Conservation (phyloP, 176 grass and related monocot genomes). For the Canna indica region DNA sequence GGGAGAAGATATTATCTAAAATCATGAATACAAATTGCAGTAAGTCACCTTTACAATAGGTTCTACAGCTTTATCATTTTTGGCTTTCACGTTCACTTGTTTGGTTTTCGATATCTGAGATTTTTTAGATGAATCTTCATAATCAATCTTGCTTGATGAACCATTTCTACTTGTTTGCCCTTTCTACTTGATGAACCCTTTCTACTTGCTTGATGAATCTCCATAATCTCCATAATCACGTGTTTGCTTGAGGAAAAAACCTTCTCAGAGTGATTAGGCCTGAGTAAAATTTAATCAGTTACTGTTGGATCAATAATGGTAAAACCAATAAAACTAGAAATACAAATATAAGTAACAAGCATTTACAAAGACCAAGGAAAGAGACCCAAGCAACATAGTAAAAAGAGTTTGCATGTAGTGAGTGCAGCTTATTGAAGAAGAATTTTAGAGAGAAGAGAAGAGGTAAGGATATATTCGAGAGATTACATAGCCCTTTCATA, state of each 20-base stretch:
- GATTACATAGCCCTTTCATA: no score
- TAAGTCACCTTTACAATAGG: conserved; percentile 38
- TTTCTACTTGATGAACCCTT: neutral
- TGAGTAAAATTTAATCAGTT: conserved; percentile 28
- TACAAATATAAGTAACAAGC: no score
- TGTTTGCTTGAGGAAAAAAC: conserved; percentile 31
- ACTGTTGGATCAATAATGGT: conserved; percentile 11
- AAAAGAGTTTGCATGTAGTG: no score
- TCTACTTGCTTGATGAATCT: conserved; percentile 7
- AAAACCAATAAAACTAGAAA: no score
- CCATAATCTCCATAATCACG: conserved; percentile 28
- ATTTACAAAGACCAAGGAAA: no score
- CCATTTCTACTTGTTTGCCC: conserved; percentile 10
- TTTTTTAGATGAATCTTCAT: conserved; percentile 31
- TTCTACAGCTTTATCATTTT: conserved; percentile 29
- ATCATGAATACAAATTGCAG: neutral
- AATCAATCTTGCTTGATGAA: conserved; percentile 18
- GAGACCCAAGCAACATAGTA: no score
- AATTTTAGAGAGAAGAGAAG: no score
- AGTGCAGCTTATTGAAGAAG: no score
- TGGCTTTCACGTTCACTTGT: conserved; percentile 11
- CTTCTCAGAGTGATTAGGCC: conserved; percentile 40
- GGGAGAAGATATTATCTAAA: neutral
- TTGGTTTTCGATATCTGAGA: conserved; percentile 22
- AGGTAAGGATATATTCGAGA: no score